A percentile compares a stretch with the other conserved stretches of the same genome.
These are phyloP conservation scores for Salix arbutifolia DNA, from an alignment of 345 rosid species.

Conservation along the genomic window DNA sequence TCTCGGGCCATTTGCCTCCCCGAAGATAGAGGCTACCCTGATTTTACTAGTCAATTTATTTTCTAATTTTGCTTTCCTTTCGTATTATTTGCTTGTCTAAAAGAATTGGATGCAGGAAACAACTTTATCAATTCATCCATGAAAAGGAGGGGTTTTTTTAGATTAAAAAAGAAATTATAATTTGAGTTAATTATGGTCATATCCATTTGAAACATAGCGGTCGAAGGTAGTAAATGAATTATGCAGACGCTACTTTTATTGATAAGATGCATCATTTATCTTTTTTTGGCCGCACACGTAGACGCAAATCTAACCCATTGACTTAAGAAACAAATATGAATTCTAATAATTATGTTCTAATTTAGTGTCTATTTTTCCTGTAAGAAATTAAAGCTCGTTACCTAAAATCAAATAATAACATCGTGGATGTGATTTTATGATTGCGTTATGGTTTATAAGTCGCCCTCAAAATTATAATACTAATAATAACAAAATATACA, in stretches of 20 bases:
- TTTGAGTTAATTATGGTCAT: too few relatives aligned
- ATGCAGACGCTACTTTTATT: not conserved
- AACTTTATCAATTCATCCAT: not conserved
- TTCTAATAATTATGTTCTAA: conserved; percentile 14
- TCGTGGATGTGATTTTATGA: conserved; percentile 12
- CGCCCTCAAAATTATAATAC: conserved; percentile 30
- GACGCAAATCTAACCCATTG: conserved; percentile 4
- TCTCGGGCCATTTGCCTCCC: not conserved
- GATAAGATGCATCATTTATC: conserved; percentile 9
- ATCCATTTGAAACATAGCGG: too few relatives aligned
- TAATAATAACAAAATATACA: conserved; percentile 28
- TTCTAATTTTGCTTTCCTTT: not conserved
- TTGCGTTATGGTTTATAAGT: conserved; percentile 41
- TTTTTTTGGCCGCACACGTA: not conserved
- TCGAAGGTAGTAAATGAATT: too few relatives aligned
- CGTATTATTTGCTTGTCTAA: not conserved
- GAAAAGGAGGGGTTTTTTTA: not conserved
- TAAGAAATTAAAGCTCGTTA: conserved; percentile 5
- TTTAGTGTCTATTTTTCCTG: not conserved
- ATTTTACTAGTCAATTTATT: not conserved
- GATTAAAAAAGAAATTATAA: too few relatives aligned
- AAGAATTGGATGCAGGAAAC: too few relatives aligned
- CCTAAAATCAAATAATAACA: conserved; percentile 26
- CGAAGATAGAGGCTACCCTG: not conserved
- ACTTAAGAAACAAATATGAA: conserved; percentile 5